A percentile compares a stretch with the other conserved stretches of the same genome.
Evolutionary conservation across 306 rosid genomes (phyloP).

Genomic region (Carpinus fangiana): DNA sequence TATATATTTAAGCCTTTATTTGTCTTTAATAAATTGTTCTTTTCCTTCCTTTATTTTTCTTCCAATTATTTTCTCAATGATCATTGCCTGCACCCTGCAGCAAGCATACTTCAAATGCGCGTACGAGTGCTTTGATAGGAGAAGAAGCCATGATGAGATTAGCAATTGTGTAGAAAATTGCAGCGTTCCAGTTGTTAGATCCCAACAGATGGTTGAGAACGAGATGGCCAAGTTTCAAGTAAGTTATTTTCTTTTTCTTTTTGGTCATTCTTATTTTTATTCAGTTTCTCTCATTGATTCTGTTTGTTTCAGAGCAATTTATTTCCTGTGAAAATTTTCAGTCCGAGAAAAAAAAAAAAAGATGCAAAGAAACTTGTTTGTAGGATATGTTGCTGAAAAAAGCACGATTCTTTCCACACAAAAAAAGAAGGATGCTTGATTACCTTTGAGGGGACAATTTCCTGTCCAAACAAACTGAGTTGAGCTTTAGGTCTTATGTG

Average conservation of each 20-base stretch:
- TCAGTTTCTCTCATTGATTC: constrained; percentile 4
- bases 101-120: constrained; percentile 96
- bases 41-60: background rate
- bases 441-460: background rate
- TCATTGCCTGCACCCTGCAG: constrained; percentile 53
- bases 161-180: constrained; percentile 74
- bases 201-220: constrained; percentile 74
- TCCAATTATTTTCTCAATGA: constrained; percentile 25
- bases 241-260: constrained; percentile 20
- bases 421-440: background rate
- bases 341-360: background rate
- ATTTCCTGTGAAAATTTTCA: background rate
- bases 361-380: background rate
- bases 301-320: constrained; percentile 5
- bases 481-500: no score
- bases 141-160: constrained; percentile 73
- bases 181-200: constrained; percentile 68
- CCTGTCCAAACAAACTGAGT: no score
- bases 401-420: background rate
- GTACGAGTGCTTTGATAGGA: constrained; percentile 83
- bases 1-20: background rate
- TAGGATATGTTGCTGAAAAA: background rate
- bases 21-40: background rate
- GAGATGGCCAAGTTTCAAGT: constrained; percentile 97
- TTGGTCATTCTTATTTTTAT: background rate